Conservation (phyloP, 164 flowering plant species). For the Berberis thunbergii region DNA sequence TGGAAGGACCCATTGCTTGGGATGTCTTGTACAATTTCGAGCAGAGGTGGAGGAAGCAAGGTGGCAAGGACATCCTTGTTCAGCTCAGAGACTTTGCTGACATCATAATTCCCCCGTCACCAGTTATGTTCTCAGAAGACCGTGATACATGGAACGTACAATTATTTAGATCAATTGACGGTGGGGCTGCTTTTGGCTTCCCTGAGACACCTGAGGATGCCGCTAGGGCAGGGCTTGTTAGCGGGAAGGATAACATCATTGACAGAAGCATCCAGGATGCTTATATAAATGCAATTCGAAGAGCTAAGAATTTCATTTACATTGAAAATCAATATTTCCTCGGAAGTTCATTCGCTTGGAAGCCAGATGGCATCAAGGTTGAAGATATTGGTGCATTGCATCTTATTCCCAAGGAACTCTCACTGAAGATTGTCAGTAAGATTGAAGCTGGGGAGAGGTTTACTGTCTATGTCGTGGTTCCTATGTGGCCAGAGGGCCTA, state of each 20-base stretch:
- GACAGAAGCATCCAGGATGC: conserved; percentile 1
- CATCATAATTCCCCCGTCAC: neutral
- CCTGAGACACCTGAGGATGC: conserved; percentile 1
- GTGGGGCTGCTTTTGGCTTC: neutral
- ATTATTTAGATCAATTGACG: neutral
- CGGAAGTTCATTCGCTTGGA: conserved; percentile 1
- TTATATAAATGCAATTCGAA: neutral
- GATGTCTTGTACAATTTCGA: neutral
- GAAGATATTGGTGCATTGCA: neutral
- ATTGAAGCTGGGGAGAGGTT: conserved; percentile 1
- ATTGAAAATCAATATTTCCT: conserved; percentile 1
- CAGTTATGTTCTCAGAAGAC: neutral
- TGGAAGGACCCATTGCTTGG: conserved; percentile 4
- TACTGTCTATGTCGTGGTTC: conserved; percentile 21
- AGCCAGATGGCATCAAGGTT: neutral
- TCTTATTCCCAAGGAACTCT: conserved; percentile 57
- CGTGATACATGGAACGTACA: neutral
- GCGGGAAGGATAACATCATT: conserved; percentile 1
- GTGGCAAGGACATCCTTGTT: neutral
- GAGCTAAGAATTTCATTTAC: neutral
- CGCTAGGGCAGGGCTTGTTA: neutral
- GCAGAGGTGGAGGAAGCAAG: conserved; percentile 1
- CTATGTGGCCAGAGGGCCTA: conserved; percentile 70
- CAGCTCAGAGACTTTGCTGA: neutral
- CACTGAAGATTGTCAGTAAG: conserved; percentile 30